These are phyloP conservation scores for Cutaneotrichosporon mucoides DNA, from an alignment of 1,284 basidiomycete species.

Conservation along the genomic window DNA sequence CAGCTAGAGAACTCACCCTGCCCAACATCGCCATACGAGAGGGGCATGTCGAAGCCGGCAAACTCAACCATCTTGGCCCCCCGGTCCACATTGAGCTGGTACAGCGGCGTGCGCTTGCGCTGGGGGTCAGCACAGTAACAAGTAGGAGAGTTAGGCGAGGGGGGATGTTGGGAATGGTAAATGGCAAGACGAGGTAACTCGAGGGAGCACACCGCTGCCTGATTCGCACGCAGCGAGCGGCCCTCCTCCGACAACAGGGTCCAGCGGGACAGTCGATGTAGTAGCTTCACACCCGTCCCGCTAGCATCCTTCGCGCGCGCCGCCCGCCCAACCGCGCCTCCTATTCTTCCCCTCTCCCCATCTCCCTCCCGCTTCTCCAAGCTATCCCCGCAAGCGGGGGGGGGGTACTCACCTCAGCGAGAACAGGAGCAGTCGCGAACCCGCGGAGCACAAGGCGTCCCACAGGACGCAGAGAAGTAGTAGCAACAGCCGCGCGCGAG, in stretches of 20 bases:
- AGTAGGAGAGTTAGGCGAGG: too few species aligned
- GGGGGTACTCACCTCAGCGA: not conserved
- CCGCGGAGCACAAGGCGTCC: slow-evolving; percentile 20
- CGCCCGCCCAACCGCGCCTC: not conserved
- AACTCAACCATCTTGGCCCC: slow-evolving; percentile 96
- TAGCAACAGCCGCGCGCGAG: too few species aligned
- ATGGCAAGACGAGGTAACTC: too few species aligned
- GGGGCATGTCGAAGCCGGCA: slow-evolving; percentile 92
- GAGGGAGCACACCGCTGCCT: too few species aligned
- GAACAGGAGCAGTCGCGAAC: slow-evolving; percentile 17
- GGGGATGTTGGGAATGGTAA: too few species aligned
- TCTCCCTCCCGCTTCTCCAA: too few species aligned
- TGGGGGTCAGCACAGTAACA: slow-evolving; percentile 17
- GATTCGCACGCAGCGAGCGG: too few species aligned
- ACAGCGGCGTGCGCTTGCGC: slow-evolving; percentile 69
- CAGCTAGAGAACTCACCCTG: slow-evolving; percentile 58
- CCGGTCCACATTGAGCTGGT: slow-evolving; percentile 82
- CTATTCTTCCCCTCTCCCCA: not conserved
- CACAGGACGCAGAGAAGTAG: not conserved
- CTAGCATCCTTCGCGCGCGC: too few species aligned
- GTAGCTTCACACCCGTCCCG: too few species aligned
- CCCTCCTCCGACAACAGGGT: too few species aligned
- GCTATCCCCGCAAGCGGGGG: too few species aligned
- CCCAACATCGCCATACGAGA: slow-evolving; percentile 76
- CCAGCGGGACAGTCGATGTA: too few species aligned